These are phyloP conservation scores for Paraphysoderma sedebokerense DNA, from an alignment of 371 early-diverging fungal species.

Conservation along the genomic window DNA sequence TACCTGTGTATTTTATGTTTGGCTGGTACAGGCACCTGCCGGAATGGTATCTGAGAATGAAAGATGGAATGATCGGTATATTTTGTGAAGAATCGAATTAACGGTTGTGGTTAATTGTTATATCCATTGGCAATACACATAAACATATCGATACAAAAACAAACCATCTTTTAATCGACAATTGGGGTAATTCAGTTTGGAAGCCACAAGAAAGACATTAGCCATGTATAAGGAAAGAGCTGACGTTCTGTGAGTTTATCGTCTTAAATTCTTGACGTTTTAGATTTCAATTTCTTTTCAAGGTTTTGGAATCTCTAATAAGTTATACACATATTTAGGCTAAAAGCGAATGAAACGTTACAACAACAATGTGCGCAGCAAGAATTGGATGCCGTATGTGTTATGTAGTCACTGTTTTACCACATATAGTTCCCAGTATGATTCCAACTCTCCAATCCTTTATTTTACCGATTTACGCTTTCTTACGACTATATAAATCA, in stretches of 20 bases:
- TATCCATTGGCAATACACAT: no score
- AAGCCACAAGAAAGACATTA: neutral
- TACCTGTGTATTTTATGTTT: no score
- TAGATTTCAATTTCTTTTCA: neutral
- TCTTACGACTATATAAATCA: no score
- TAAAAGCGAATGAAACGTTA: constrained; percentile 17
- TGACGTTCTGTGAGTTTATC: neutral
- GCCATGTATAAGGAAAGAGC: neutral
- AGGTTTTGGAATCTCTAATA: no score
- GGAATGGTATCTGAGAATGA: no score
- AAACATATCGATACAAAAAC: no score
- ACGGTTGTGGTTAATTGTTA: no score
- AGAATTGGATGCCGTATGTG: constrained; percentile 28
- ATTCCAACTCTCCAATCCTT: neutral
- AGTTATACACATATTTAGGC: constrained; percentile 4
- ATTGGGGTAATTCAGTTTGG: no score
- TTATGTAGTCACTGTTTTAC: neutral
- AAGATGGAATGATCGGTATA: no score
- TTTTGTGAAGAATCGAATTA: no score
- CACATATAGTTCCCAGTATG: neutral
- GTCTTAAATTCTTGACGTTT: neutral
- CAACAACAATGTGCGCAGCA: constrained; percentile 22
- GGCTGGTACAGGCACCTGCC: no score
- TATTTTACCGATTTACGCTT: neutral
- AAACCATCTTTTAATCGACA: no score